A percentile compares a stretch with the other conserved stretches of the same genome.
Evolutionary conservation across 257 asterid genomes (phyloP).

Genomic region (Vinca minor): DNA sequence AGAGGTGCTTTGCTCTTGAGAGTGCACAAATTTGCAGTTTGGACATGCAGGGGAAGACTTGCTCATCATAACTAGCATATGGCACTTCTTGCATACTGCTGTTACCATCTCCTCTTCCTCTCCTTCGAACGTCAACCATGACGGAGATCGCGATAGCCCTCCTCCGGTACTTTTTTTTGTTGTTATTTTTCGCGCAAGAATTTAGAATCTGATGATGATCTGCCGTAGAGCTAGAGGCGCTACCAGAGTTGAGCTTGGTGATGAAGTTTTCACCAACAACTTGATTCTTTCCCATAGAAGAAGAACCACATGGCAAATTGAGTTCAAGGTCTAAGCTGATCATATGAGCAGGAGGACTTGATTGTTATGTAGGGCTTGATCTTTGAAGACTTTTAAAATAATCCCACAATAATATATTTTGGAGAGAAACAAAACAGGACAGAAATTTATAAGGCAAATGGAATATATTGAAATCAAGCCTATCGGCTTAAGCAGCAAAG

Average conservation of each 20-base stretch:
- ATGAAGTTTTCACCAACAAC: slow-evolving; percentile 12
- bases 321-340: slow-evolving; percentile 74
- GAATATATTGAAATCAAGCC: too few relatives aligned
- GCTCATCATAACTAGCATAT: slow-evolving; percentile 68
- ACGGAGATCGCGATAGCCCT: slow-evolving; percentile 35
- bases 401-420: too few relatives aligned
- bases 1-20: slow-evolving; percentile 26
- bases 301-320: slow-evolving; percentile 40
- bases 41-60: slow-evolving; percentile 64
- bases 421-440: too few relatives aligned
- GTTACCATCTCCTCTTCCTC: slow-evolving; percentile 64
- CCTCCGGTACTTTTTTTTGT: neutral
- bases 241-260: slow-evolving; percentile 1
- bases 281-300: slow-evolving; percentile 22
- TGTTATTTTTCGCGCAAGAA: neutral
- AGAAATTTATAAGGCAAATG: too few relatives aligned
- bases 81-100: slow-evolving; percentile 72
- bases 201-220: neutral
- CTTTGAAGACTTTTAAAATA: too few relatives aligned
- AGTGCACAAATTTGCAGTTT: slow-evolving; percentile 63
- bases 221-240: neutral
- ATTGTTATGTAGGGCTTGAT: slow-evolving; percentile 18
- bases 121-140: slow-evolving; percentile 52
- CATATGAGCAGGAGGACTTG: slow-evolving; percentile 27
- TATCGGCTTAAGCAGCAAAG: too few relatives aligned